Evolutionary conservation across 139 green algal genomes (phyloP), one percentile per base, ranked within the genome.

Genomic region (Asterochloris erici): DNA sequence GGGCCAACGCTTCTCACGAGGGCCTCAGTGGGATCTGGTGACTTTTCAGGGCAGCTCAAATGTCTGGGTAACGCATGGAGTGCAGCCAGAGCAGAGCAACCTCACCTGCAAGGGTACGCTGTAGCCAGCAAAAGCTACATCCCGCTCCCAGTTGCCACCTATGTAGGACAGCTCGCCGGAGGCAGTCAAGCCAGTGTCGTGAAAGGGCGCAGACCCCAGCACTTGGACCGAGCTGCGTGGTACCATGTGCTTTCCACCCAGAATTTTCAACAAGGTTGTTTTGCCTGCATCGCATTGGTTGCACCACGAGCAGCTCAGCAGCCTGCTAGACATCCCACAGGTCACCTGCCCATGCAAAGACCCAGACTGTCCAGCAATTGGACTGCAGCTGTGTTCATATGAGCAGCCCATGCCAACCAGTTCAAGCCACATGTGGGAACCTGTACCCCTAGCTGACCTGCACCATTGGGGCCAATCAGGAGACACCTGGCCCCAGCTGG

Each of bases 161-260:
- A 99, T 84, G 83, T 99, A 99, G 10, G 92, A 85, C 26, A 99
- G 86, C 2, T 91, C 84, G 9, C 96, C 96, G 54, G 71, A 86
- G 75, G 84, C 93, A 19, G 94, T 96, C 10, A 99, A 90, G 38
- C 86, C 29, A 23, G 93, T 98, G 83, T 95, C 91, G 81, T 99
- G 95, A 89, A 99, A 99, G 68, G 97, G 94, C 14, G 96, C 86
- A 62, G 89, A 64, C 6, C 95, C 96, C 62, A 99, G 87, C 23
- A 99, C 90, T 14, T 29, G 63, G 21, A 98, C 90, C 10, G 81
- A 69, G 10, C 27, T 82, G 77, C 90, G 61, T 0, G 89, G 74
- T 24, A 98, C 91, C 94, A 98, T 97, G 87, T 98, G 95, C 88
- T 98, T 97, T 73, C 95, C 95, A 9, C 82, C 95, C 27, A 98